phyloP scores from a whole-genome alignment of 495 filamentous ascomycete genomes.

The Aspergillus ostianus region DNA sequence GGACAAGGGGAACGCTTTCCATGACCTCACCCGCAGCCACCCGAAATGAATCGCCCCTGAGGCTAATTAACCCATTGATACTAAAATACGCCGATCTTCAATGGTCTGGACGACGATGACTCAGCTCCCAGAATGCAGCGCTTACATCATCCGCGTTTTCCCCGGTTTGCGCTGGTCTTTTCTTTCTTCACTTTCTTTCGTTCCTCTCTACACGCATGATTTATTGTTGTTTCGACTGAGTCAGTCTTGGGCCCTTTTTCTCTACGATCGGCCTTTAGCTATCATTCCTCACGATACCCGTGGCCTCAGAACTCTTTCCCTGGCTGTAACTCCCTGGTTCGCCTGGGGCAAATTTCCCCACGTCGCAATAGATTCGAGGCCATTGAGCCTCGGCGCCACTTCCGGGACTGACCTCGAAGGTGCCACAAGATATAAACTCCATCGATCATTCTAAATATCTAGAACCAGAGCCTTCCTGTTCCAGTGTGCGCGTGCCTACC shows the following conservation, averaged over 20 bases:
- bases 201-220: neutral
- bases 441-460: neutral
- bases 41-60: neutral
- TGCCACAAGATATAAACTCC: neutral
- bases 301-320: neutral
- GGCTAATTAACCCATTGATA: no score
- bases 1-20: neutral
- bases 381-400: conserved; percentile 9
- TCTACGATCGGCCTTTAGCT: neutral
- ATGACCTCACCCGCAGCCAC: neutral
- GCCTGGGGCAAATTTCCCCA: neutral
- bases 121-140: neutral
- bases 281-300: neutral
- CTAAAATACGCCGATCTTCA: neutral
- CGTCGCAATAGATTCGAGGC: conserved; percentile 6
- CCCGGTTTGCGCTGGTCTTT: neutral
- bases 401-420: neutral
- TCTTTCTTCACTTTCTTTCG: neutral
- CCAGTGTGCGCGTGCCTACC: neutral
- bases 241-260: neutral
- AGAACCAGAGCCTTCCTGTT: neutral
- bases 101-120: neutral
- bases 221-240: neutral
- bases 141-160: neutral
- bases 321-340: neutral